Conservation (phyloP, 2,329 filamentous ascomycete species). For the Trichoderma atroviride region DNA sequence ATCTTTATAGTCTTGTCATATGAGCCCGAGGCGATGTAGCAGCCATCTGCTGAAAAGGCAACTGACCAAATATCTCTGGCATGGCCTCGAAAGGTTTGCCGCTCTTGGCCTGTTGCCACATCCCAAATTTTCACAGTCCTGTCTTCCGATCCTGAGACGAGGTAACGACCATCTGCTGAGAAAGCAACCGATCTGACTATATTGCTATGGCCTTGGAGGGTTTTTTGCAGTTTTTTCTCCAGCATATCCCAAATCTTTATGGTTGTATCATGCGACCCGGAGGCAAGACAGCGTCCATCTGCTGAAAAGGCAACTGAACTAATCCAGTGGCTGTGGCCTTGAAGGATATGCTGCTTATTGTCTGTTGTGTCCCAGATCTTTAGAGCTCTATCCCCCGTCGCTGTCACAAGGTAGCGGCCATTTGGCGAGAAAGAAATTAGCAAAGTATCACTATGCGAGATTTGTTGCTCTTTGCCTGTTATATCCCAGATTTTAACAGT, state of each 20-base stretch:
- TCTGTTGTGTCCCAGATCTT: neutral
- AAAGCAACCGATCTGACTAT: neutral
- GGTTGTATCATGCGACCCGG: neutral
- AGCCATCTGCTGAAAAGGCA: neutral
- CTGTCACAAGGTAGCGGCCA: neutral
- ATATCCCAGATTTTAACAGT: neutral
- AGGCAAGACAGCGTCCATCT: neutral
- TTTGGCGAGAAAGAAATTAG: neutral
- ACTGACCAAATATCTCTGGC: neutral
- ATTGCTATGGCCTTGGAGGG: neutral
- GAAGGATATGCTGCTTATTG: neutral
- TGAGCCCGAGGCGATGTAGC: neutral
- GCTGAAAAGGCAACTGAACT: neutral
- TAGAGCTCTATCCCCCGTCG: neutral
- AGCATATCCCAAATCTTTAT: neutral
- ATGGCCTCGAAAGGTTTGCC: neutral
- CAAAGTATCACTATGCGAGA: neutral
- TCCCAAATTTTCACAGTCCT: neutral
- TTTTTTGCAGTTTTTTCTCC: neutral
- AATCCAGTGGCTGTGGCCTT: neutral
- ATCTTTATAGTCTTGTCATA: neutral
- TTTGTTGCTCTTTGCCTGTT: neutral
- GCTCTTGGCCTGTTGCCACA: neutral
- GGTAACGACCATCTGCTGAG: neutral
- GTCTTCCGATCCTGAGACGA: neutral